phyloP scores from a whole-genome alignment of 441 rosid genomes.

The Omphalea diandra region DNA sequence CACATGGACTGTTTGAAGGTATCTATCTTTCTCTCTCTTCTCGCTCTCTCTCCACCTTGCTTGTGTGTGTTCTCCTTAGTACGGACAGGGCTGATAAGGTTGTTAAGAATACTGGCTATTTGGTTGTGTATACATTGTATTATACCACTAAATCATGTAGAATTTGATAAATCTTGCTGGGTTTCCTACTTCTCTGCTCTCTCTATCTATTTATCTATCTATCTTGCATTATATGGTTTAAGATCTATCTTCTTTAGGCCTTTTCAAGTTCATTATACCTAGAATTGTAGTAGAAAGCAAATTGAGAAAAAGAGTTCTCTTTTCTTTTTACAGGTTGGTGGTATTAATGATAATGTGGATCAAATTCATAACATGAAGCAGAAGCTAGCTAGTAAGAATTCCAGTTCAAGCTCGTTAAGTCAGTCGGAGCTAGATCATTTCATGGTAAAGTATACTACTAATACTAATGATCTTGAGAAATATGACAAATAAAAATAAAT shows the following conservation, averaged over 20 bases:
- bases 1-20: slow-evolving; percentile 59
- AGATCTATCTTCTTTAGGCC: neutral
- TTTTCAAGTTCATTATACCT: too few species aligned
- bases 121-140: too few species aligned
- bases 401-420: slow-evolving; percentile 21
- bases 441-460: slow-evolving; percentile 33
- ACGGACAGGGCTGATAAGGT: neutral
- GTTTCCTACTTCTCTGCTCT: too few species aligned
- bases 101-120: neutral
- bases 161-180: too few species aligned
- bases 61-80: neutral
- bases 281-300: neutral
- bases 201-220: too few species aligned
- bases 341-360: slow-evolving; percentile 19
- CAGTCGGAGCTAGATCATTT: slow-evolving; percentile 48
- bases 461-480: too few species aligned
- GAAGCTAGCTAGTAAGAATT: slow-evolving; percentile 19
- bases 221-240: neutral
- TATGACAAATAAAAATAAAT: too few species aligned
- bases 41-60: neutral
- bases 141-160: too few species aligned
- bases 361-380: slow-evolving; percentile 9
- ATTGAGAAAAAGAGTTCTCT: neutral
- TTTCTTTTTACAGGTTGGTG: slow-evolving; percentile 33
- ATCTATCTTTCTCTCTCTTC: slow-evolving; percentile 14